phyloP scores from a whole-genome alignment of 495 filamentous ascomycete species.

The Penicillium dipodomyicola region DNA sequence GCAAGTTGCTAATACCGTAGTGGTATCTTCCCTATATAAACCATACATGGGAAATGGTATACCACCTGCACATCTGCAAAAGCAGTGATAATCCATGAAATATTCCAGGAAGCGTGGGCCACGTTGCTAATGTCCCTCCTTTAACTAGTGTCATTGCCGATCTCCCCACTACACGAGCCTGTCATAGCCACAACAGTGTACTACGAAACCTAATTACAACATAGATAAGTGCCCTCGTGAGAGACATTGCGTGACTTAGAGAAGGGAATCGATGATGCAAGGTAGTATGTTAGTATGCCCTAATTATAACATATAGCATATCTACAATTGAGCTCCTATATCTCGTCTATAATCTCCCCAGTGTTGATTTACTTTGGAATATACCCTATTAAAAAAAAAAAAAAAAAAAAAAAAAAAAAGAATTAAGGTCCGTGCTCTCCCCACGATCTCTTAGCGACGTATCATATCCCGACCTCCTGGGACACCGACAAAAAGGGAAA shows the following conservation, averaged over 20 bases:
- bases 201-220: background rate
- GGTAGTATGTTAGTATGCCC: background rate
- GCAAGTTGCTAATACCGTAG: background rate
- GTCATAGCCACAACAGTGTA: background rate
- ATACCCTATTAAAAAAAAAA: background rate
- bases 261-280: background rate
- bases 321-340: background rate
- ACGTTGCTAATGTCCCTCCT: background rate
- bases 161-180: constrained; percentile 11
- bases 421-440: background rate
- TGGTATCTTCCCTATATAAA: background rate
- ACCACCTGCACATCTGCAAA: background rate
- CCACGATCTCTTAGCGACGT: background rate
- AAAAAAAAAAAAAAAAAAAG: background rate
- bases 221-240: no score
- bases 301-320: background rate
- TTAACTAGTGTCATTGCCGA: constrained; percentile 8
- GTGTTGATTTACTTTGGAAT: background rate
- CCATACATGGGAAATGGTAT: background rate
- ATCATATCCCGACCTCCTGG: background rate
- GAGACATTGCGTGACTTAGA: background rate
- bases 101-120: background rate
- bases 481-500: background rate
- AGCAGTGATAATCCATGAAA: background rate
- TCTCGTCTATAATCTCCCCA: background rate